Conservation (phyloP, 805 yeast species). For the Schwanniomyces pseudopolymorphus region DNA sequence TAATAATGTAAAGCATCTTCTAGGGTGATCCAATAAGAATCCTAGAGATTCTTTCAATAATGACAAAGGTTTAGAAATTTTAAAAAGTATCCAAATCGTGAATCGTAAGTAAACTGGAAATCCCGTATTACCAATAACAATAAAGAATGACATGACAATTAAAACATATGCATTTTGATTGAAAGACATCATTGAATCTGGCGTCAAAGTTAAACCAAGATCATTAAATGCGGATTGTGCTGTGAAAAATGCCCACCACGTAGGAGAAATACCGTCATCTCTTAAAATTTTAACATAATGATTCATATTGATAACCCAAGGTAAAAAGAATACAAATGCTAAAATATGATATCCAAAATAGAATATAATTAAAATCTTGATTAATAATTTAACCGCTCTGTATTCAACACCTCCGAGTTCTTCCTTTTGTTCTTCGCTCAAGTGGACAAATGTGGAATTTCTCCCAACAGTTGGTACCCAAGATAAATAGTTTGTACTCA, state of each 20-base stretch:
- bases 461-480: slow-evolving; percentile 92
- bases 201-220: slow-evolving; percentile 78
- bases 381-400: slow-evolving; percentile 77
- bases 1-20: slow-evolving; percentile 90
- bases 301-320: slow-evolving; percentile 54
- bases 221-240: slow-evolving; percentile 81
- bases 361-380: slow-evolving; percentile 61
- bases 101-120: slow-evolving; percentile 83
- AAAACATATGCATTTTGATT: slow-evolving; percentile 62
- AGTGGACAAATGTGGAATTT: slow-evolving; percentile 84
- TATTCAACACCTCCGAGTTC: slow-evolving; percentile 98
- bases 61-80: slow-evolving; percentile 64
- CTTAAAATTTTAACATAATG: slow-evolving; percentile 46
- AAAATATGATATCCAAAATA: slow-evolving; percentile 75
- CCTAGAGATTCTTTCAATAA: slow-evolving; percentile 72
- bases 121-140: slow-evolving; percentile 92
- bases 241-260: slow-evolving; percentile 94
- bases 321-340: slow-evolving; percentile 51
- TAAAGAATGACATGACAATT: slow-evolving; percentile 62
- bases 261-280: slow-evolving; percentile 62
- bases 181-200: slow-evolving; percentile 76
- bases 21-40: slow-evolving; percentile 89
- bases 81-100: slow-evolving; percentile 77
- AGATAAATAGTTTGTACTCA: slow-evolving; percentile 71
- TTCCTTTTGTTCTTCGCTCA: slow-evolving; percentile 81